Base-by-base conservation (phyloP, 2,329 filamentous ascomycete species). In the Pseudogymnoascus sp. region DNA sequence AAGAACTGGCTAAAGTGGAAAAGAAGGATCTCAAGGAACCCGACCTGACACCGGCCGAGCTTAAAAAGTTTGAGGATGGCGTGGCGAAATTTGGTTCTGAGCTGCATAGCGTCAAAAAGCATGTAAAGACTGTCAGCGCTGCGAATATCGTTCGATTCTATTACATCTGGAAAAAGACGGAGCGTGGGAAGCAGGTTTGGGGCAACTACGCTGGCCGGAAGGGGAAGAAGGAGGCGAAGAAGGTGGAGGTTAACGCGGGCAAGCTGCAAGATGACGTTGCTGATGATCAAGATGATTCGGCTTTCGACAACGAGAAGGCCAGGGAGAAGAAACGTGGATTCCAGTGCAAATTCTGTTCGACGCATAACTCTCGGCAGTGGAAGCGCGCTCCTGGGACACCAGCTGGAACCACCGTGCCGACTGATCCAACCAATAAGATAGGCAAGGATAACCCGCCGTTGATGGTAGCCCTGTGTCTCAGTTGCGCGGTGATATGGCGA, bases 81-180 rank as follows among this genome's bases (percentile, higher is more conserved):
- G 90, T 99, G 9, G 78, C 83, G 54, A 96, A 94, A 71, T 96
- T 88, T 70, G 94, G 94, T 20, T 97, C 93, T 0, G 94, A 99
- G 74, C 85, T 96, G 68, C 83, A 90, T 66, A 82, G 83, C 54
- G 88, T 97, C 63, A 91, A 87, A 65, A 86, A 89, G 67, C 89
- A 96, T 72, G 90, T 97, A 69, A 92, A 91, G 73, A 90, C 87
- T 0, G 84, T 94, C 67, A 85, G 84, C 39, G 86, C 91, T 64
- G 86, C 87, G 58, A 84, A 90, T 62, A 88, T 97, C 64, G 91
- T 96, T 25, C 89, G 94, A 3, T 95, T 89, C 71, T 99, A 97
- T 74, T 99, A 99, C 72, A 90, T 90, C 66, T 99, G 94, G 94
- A 99, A 99, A 77, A 97, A 97, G 75, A 91, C 91, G 0, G 82